Evolutionary conservation across 2,329 filamentous ascomycete species (phyloP).

Genomic region (Trichothecium sympodiale): DNA sequence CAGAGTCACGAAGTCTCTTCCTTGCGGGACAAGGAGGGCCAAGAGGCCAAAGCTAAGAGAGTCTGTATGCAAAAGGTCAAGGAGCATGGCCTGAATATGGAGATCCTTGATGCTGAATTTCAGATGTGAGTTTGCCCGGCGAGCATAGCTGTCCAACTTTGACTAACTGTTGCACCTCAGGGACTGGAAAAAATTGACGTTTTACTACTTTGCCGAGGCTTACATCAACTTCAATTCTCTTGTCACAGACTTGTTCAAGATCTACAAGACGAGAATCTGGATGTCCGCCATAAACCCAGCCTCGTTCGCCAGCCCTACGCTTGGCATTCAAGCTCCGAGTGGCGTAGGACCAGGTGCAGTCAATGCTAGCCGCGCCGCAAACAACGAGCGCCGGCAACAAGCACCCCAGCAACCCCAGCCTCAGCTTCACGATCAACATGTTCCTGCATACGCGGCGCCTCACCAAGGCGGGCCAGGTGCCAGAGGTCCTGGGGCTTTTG

Average conservation of each 20-base stretch:
- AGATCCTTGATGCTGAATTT: conserved; percentile 96
- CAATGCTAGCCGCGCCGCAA: conserved; percentile 38
- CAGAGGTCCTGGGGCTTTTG: no score
- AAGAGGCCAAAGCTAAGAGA: conserved; percentile 93
- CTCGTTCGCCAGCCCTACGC: conserved; percentile 73
- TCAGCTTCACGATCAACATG: conserved; percentile 6
- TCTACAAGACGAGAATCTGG: conserved; percentile 99
- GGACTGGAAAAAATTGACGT: conserved; percentile 98
- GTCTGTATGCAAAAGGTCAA: conserved; percentile 94
- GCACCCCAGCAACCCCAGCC: conserved; percentile 17
- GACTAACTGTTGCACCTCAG: conserved; percentile 35
- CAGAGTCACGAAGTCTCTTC: conserved; percentile 83
- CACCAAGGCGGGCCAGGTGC: no score
- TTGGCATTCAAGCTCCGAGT: conserved; percentile 60
- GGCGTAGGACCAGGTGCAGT: conserved; percentile 56
- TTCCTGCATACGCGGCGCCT: neutral
- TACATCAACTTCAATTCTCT: conserved; percentile 99
- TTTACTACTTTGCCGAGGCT: conserved; percentile 95
- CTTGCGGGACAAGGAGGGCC: conserved; percentile 89
- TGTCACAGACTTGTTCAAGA: conserved; percentile 95
- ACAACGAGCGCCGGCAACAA: conserved; percentile 36
- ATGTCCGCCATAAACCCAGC: conserved; percentile 99
- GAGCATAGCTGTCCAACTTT: neutral
- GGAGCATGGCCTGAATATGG: conserved; percentile 92
- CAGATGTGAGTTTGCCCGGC: conserved; percentile 69